Percentiles rank a stretch among this genome's conserved stretches.
phyloP scores from a whole-genome alignment of 2,329 filamentous ascomycete genomes.

The Nemania sp. region DNA sequence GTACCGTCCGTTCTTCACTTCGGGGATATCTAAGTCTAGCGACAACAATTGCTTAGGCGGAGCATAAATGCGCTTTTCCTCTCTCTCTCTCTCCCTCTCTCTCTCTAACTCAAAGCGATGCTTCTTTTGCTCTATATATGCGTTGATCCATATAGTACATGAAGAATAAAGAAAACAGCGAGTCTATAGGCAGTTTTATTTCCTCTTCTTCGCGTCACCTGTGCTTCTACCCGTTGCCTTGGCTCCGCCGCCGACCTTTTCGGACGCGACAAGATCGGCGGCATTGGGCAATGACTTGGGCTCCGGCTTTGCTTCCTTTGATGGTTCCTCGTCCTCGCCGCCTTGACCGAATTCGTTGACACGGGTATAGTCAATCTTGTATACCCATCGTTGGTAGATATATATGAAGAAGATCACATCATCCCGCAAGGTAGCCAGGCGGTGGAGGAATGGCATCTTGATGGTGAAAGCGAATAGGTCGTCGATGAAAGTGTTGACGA shows the following conservation, averaged over 20 bases:
- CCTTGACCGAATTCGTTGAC: slow-evolving; percentile 99
- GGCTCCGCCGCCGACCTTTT: slow-evolving; percentile 44
- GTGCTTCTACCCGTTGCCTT: slow-evolving; percentile 57
- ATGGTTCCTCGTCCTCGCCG: slow-evolving; percentile 75
- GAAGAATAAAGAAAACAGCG: not conserved
- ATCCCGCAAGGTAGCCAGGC: slow-evolving; percentile 88
- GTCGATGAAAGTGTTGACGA: slow-evolving; percentile 98
- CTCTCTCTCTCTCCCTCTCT: too few species aligned
- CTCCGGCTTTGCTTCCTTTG: slow-evolving; percentile 44
- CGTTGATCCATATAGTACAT: slow-evolving; percentile 9
- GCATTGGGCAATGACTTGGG: slow-evolving; percentile 44
- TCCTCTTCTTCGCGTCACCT: slow-evolving; percentile 54
- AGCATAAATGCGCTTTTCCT: not conserved
- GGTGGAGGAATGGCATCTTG: slow-evolving; percentile 96
- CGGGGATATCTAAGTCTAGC: not conserved
- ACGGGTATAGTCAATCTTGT: slow-evolving; percentile 86
- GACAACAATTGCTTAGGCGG: not conserved
- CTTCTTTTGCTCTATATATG: slow-evolving; percentile 4
- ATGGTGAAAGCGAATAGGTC: slow-evolving; percentile 98
- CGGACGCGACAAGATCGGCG: slow-evolving; percentile 32
- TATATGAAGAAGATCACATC: slow-evolving; percentile 99
- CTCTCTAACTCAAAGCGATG: not conserved
- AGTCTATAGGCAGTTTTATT: slow-evolving; percentile 38
- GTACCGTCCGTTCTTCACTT: not conserved
- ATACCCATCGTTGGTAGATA: slow-evolving; percentile 90